phyloP scores from a whole-genome alignment of 306 rosid genomes.

The Dryas alaskensis region DNA sequence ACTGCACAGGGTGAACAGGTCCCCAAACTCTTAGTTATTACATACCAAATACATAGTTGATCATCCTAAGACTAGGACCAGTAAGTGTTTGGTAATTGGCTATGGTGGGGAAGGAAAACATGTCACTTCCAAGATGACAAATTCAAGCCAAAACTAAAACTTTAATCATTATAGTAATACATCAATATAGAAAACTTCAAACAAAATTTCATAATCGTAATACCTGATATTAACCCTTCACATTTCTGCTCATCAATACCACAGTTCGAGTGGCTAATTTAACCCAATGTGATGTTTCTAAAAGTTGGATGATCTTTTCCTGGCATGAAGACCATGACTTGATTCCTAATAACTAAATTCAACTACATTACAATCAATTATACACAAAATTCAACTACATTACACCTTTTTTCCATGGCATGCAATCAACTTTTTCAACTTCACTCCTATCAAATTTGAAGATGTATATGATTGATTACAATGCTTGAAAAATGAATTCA shows the following conservation, averaged over 20 bases:
- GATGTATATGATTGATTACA: neutral
- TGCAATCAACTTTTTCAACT: neutral
- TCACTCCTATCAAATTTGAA: neutral
- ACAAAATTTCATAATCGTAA: neutral
- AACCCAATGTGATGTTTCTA: neutral
- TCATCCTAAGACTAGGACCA: neutral
- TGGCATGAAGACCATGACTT: neutral
- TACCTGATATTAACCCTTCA: slow-evolving; percentile 2
- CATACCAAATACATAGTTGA: neutral
- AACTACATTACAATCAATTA: neutral
- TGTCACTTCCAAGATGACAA: neutral
- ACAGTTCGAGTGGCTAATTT: neutral
- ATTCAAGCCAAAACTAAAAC: neutral
- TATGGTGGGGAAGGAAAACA: neutral
- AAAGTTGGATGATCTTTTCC: neutral
- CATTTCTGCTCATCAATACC: neutral
- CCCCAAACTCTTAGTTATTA: neutral
- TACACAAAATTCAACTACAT: slow-evolving; percentile 3
- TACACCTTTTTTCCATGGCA: neutral
- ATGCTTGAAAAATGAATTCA: neutral
- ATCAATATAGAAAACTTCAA: neutral
- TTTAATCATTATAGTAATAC: neutral
- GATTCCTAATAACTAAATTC: slow-evolving; percentile 4
- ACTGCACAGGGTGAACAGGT: neutral
- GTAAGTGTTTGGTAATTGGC: neutral